Percentiles rank a stretch among this genome's conserved stretches.
phyloP scores from a whole-genome alignment of 2,329 filamentous ascomycete species.

The Rugonectria rugulosa region DNA sequence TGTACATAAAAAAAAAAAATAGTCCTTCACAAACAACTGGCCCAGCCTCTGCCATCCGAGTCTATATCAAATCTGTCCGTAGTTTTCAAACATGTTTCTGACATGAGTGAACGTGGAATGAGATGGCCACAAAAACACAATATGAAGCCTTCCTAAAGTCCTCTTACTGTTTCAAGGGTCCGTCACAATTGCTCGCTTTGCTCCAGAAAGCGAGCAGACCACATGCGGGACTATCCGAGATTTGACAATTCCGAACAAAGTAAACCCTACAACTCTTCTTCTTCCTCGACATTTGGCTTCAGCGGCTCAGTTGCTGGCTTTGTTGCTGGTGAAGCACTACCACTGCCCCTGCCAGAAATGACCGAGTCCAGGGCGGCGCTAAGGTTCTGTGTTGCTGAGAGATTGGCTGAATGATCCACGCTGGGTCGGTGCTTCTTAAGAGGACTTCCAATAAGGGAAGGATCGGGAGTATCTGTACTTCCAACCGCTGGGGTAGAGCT shows the following conservation, averaged over 20 bases:
- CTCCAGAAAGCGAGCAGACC: no score
- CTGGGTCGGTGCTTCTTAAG: slow-evolving; percentile 79
- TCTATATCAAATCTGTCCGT: slow-evolving; percentile 31
- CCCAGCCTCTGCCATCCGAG: slow-evolving; percentile 16
- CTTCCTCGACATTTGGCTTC: slow-evolving; percentile 45
- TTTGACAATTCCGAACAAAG: no score
- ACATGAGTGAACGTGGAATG: slow-evolving; percentile 12
- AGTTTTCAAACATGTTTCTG: slow-evolving; percentile 21
- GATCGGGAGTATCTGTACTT: slow-evolving; percentile 42
- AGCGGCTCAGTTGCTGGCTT: slow-evolving; percentile 31
- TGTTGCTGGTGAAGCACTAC: slow-evolving; percentile 27
- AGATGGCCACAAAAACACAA: not conserved
- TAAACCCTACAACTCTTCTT: slow-evolving; percentile 50
- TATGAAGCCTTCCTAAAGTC: not conserved
- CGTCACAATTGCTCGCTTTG: no score
- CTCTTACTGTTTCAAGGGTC: not conserved
- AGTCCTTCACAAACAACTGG: slow-evolving; percentile 4
- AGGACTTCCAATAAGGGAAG: slow-evolving; percentile 68
- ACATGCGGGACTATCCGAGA: no score
- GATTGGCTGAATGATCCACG: slow-evolving; percentile 42
- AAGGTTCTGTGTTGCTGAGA: slow-evolving; percentile 42
- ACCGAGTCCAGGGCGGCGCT: slow-evolving; percentile 46
- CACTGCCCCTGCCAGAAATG: no score
- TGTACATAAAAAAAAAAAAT: not conserved
- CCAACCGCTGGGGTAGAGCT: slow-evolving; percentile 20